Percentiles rank a stretch among this genome's conserved stretches.
Evolutionary conservation across 331 rosid genomes (phyloP).

Genomic region (Malus hybrid): DNA sequence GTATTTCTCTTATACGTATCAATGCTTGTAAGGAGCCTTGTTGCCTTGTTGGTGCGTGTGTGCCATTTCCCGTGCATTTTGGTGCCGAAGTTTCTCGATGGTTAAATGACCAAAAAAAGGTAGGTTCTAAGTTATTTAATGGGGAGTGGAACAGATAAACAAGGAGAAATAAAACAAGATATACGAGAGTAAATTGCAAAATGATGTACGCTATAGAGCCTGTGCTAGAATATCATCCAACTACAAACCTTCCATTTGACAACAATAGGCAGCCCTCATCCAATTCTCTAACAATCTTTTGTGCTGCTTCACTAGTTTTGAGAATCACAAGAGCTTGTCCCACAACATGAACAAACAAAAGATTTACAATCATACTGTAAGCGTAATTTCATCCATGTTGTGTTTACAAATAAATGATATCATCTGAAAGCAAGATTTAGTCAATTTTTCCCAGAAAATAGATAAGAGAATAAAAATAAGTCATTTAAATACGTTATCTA

Average conservation of each 20-base stretch:
- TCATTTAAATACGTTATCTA: background rate
- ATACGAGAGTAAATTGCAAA: background rate
- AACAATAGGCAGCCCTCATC: slow-evolving; percentile 58
- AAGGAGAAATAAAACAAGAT: background rate
- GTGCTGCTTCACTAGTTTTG: slow-evolving; percentile 53
- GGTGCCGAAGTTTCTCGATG: slow-evolving; percentile 43
- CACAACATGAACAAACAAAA: slow-evolving; percentile 21
- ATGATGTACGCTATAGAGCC: slow-evolving; percentile 3
- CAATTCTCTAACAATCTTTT: slow-evolving; percentile 43
- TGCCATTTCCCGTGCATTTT: slow-evolving; percentile 37
- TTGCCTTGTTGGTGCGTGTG: background rate
- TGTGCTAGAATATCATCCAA: background rate
- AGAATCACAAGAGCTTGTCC: slow-evolving; percentile 89
- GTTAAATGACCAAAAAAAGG: slow-evolving; percentile 60
- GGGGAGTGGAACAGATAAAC: background rate
- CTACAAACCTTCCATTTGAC: slow-evolving; percentile 77
- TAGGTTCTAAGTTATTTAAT: background rate
- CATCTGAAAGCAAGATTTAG: background rate
- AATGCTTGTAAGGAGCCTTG: background rate
- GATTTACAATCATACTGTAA: background rate
- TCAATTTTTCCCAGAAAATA: background rate
- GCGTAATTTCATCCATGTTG: background rate
- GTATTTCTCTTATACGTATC: background rate
- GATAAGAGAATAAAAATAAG: background rate
- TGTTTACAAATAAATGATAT: background rate